Evolutionary conservation across 2,329 filamentous ascomycete genomes (phyloP), one percentile per base, ranked within the genome.

Genomic region (Coleophoma crateriformis): DNA sequence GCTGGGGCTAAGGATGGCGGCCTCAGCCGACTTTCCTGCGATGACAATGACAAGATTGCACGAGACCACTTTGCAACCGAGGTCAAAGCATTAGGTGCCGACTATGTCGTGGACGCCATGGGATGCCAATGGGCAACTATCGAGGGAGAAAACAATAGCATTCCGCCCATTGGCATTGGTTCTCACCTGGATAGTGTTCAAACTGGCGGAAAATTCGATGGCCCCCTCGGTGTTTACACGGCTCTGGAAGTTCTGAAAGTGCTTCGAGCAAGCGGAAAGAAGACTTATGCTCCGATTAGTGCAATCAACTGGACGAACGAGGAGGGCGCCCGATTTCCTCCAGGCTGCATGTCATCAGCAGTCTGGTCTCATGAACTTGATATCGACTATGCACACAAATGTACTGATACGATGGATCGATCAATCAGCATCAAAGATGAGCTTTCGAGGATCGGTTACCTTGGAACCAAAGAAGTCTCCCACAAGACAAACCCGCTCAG

Each of bases 271-370:
- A 78, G 83, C 55, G 72, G 77, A 22, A 69, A 84, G 1, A 77
- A 85, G 61, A 90, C 87, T 0, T 76, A 84, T 38, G 84, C 79
- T 22, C 83, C 84, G 1, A 75, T 90, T 0, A 87, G 46, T 12
- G 46, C 49, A 12, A 47, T 54, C n/a, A 46, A 54, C 32, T 54
- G 52, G 52, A 54, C 52, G 2, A 54, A 54, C 61, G 88, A 91
- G 68, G 88, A 92, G 67, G 87, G 87, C 3, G 87, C 87, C 2
- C 77, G 87, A 0, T 90, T 90, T 56, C 85, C 86, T 1, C 81
- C 81, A 48, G 85, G 79, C 33, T 89, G 88, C 79, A 71, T 85
- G 34, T 73, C 81, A 0, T 89, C 85, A 0, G 87, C 84, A 2
- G 87, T 90, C 11, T 90, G 87, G 87, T 79, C 85, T 0, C 85